phyloP scores from a whole-genome alignment of 106 monocot species.

The Dioscorea dumetorum region DNA sequence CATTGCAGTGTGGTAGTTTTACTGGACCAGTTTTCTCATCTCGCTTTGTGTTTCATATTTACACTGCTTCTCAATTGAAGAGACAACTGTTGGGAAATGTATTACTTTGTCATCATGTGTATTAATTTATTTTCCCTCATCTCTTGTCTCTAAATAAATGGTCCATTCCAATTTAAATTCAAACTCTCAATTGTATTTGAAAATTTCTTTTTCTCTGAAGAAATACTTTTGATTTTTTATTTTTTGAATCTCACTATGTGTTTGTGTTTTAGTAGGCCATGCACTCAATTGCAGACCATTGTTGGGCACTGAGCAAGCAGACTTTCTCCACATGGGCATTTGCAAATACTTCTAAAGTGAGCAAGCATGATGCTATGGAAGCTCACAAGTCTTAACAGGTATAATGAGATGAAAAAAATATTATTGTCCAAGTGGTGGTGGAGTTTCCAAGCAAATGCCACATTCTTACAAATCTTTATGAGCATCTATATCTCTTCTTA shows the following conservation, averaged over 20 bases:
- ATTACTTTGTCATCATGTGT: too few relatives aligned
- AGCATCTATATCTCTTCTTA: too few relatives aligned
- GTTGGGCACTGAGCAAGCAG: not conserved
- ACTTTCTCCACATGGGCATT: not conserved
- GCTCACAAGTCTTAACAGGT: not conserved
- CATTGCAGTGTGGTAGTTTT: not conserved
- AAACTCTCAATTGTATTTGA: too few relatives aligned
- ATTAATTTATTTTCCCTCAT: too few relatives aligned
- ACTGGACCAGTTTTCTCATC: not conserved
- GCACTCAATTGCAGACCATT: slow-evolving; percentile 4
- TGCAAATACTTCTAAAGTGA: not conserved
- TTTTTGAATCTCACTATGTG: too few relatives aligned
- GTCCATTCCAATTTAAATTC: too few relatives aligned
- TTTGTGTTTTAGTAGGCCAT: not conserved
- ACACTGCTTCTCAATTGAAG: too few relatives aligned
- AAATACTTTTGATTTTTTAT: too few relatives aligned
- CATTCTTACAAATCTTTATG: not conserved
- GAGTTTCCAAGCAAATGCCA: not conserved
- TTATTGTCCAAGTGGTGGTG: not conserved
- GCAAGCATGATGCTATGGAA: not conserved
- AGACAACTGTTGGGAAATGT: too few relatives aligned
- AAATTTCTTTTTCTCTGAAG: too few relatives aligned
- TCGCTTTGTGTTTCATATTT: too few relatives aligned
- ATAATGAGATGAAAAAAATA: slow-evolving; percentile 1
- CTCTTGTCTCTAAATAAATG: too few relatives aligned